Evolutionary conservation across 768 basidiomycete species (phyloP).

Genomic region (Psilocybe cyanescens): DNA sequence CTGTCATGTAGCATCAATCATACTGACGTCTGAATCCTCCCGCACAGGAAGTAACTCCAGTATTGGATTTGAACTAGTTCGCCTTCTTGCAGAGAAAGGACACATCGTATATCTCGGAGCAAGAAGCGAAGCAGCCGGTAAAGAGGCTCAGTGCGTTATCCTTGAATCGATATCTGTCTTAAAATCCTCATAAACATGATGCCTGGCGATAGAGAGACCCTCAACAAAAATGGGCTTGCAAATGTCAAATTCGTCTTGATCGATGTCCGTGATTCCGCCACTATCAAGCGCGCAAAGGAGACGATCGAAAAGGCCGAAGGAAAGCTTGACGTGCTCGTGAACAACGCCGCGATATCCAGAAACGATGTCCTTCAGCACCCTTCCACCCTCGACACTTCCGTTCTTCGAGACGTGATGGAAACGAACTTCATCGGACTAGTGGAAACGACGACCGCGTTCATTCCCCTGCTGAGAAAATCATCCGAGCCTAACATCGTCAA

Average conservation of each 20-base stretch:
- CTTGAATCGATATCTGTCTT: not conserved
- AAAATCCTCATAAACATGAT: too few relatives aligned
- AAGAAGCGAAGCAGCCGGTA: constrained; percentile 40
- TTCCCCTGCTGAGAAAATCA: constrained; percentile 42
- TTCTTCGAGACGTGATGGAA: constrained; percentile 40
- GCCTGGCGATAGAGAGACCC: constrained; percentile 24
- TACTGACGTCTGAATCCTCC: not conserved
- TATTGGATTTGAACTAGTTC: constrained; percentile 51
- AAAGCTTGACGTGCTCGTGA: constrained; percentile 47
- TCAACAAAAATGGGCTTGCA: constrained; percentile 33
- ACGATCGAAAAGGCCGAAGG: constrained; percentile 42
- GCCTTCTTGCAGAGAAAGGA: constrained; percentile 44
- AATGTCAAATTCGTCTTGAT: constrained; percentile 40
- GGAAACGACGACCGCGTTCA: constrained; percentile 43
- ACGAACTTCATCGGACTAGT: constrained; percentile 49
- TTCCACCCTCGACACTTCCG: constrained; percentile 32
- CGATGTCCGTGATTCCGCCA: constrained; percentile 41
- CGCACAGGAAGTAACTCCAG: constrained; percentile 44
- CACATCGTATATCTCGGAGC: constrained; percentile 48
- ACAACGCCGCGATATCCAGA: constrained; percentile 42
- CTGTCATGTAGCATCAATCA: not conserved
- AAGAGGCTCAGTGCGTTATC: constrained; percentile 41
- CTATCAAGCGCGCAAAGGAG: constrained; percentile 37
- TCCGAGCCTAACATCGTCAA: constrained; percentile 42
- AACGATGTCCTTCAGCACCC: constrained; percentile 33